phyloP scores from a whole-genome alignment of 441 rosid species.

The Aleurites moluccanus region DNA sequence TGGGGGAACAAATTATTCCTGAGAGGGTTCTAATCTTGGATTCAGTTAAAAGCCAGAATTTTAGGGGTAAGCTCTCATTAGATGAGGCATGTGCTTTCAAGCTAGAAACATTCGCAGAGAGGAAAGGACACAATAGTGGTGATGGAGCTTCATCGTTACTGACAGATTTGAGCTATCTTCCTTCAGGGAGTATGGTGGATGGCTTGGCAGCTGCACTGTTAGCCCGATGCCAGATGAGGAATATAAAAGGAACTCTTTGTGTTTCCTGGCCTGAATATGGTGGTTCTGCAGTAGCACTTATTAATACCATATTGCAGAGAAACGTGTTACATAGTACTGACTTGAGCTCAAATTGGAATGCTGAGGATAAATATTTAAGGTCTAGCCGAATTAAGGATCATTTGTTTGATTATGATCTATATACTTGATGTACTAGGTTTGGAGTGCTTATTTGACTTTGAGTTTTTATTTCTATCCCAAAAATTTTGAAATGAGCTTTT shows the following conservation, averaged over 20 bases:
- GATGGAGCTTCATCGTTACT: constrained; percentile 34
- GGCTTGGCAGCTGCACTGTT: constrained; percentile 86
- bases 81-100: constrained; percentile 76
- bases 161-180: constrained; percentile 67
- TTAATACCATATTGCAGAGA: constrained; percentile 48
- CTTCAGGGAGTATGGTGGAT: constrained; percentile 87
- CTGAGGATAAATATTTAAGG: constrained; percentile 36
- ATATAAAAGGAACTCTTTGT: constrained; percentile 64
- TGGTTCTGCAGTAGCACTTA: constrained; percentile 44
- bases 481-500: background rate
- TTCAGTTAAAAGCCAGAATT: constrained; percentile 77
- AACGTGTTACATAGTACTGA: constrained; percentile 48
- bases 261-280: constrained; percentile 83
- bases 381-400: constrained; percentile 40
- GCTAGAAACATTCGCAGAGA: constrained; percentile 76
- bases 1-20: constrained; percentile 64
- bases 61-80: constrained; percentile 75
- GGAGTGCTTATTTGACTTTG: constrained; percentile 1
- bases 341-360: constrained; percentile 34
- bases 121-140: constrained; percentile 34
- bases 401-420: constrained; percentile 57
- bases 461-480: background rate
- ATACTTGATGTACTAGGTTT: constrained; percentile 42
- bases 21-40: constrained; percentile 67
- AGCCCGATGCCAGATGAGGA: constrained; percentile 69